Evolutionary conservation across 495 filamentous ascomycete genomes (phyloP), one percentile per base, ranked within the genome.

Genomic region (Achaetomiella virescens): DNA sequence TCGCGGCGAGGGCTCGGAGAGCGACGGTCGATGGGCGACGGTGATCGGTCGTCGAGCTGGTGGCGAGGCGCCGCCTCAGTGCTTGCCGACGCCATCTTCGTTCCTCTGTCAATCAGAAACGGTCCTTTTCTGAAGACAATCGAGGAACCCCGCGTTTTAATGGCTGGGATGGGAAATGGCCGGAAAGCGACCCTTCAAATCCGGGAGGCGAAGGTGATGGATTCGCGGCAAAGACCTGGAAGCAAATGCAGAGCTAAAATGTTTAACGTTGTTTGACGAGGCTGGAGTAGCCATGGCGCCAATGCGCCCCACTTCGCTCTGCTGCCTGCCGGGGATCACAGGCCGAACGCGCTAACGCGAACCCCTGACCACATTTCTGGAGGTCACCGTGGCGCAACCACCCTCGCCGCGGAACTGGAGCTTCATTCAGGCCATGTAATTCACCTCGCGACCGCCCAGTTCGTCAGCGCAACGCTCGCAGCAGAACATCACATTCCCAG

Each of bases 1-100:
- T 42, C n/a, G 22, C 36, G 49, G 24, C 36, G 36, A 38, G 12
- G 15, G 36, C 11, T 38, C 10, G 36, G 11, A 3, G 15, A 14
- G 29, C 49, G 42, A 48, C 27, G 50, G 42, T 20, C n/a, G 36
- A 41, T 31, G 27, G 27, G 27, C 27, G 27, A 31, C 9, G 27
- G 51, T 3, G 55, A 53, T 54, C 55, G 51, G 47, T 51, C 54
- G 17, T 61, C 59, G 41, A 44, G 35, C 21, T 58, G 27, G 37
- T 11, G 49, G 51, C 59, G 65, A 61, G 61, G 51, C 31, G 61
- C 58, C 58, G 63, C 64, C 61, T 60, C 56, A n/a, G 49, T 51
- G 11, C 62, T 55, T 22, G 56, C 45, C 47, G 66, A 63, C 38
- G 64, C 66, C 62, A 67, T 66, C 40, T 52, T 17, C 11, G 21